phyloP scores from a whole-genome alignment of 495 filamentous ascomycete species.

The Aspergillus homomorphus region DNA sequence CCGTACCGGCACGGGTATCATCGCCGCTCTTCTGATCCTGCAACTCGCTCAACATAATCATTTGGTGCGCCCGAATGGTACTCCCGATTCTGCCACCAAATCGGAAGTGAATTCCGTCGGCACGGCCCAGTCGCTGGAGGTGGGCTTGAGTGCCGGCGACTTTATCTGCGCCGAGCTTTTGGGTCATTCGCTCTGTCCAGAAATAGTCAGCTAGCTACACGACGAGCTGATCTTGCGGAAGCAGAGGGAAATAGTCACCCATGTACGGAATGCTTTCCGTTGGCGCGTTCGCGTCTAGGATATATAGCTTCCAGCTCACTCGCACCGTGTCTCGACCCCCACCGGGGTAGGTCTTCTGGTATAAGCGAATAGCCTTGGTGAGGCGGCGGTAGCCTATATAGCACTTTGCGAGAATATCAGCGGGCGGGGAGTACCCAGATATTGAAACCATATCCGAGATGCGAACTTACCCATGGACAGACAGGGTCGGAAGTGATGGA shows the following conservation, averaged over 20 bases:
- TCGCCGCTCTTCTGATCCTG: not conserved
- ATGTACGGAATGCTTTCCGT: slow-evolving; percentile 24
- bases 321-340: slow-evolving; percentile 54
- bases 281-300: slow-evolving; percentile 59
- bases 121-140: slow-evolving; percentile 13
- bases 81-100: slow-evolving; percentile 25
- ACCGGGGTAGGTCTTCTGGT: slow-evolving; percentile 52
- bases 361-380: slow-evolving; percentile 54
- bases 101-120: slow-evolving; percentile 18
- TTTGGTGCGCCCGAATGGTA: slow-evolving; percentile 20
- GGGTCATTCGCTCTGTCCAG: slow-evolving; percentile 21
- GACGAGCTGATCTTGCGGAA: not conserved
- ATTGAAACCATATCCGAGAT: not conserved
- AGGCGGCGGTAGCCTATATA: slow-evolving; percentile 66
- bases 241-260: slow-evolving; percentile 1
- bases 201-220: not conserved
- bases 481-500: slow-evolving; percentile 63
- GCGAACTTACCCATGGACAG: slow-evolving; percentile 58
- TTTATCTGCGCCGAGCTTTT: slow-evolving; percentile 16
- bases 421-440: not conserved
- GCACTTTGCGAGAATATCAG: slow-evolving; percentile 43
- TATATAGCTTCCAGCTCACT: slow-evolving; percentile 62
- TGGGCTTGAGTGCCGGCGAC: slow-evolving; percentile 16
- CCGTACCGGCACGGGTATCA: slow-evolving; percentile 7
- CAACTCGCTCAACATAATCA: slow-evolving; percentile 3